phyloP scores from a whole-genome alignment of 164 flowering plant species.

The Macadamia tetraphylla region DNA sequence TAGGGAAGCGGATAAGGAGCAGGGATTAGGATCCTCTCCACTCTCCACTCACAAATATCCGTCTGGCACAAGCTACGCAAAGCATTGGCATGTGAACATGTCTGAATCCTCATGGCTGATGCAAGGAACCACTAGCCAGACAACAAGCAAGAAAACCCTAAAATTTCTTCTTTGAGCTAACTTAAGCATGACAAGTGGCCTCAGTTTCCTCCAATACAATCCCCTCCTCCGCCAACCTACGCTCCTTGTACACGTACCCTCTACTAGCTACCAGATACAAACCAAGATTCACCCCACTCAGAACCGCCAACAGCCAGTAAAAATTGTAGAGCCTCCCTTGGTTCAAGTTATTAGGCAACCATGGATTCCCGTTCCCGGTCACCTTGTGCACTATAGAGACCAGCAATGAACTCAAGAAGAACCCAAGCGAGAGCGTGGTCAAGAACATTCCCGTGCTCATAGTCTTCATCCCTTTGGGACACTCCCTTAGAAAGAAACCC shows the following conservation, averaged over 20 bases:
- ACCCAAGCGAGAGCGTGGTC: slow-evolving; percentile 71
- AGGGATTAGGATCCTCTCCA: too few relatives aligned
- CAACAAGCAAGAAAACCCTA: too few relatives aligned
- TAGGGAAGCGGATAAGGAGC: too few relatives aligned
- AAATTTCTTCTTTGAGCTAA: too few relatives aligned
- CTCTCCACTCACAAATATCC: too few relatives aligned
- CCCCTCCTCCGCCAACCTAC: neutral
- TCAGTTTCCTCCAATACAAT: neutral
- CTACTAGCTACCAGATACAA: slow-evolving; percentile 35
- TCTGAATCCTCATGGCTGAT: too few relatives aligned
- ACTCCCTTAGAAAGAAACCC: slow-evolving; percentile 75
- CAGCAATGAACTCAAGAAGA: slow-evolving; percentile 59
- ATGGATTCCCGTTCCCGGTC: slow-evolving; percentile 27
- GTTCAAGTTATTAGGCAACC: slow-evolving; percentile 50
- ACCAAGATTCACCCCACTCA: slow-evolving; percentile 39
- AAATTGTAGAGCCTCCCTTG: slow-evolving; percentile 47
- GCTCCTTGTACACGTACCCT: slow-evolving; percentile 28
- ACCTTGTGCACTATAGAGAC: slow-evolving; percentile 53
- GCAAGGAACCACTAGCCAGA: too few relatives aligned
- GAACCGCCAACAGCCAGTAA: slow-evolving; percentile 49
- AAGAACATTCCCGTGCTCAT: slow-evolving; percentile 87
- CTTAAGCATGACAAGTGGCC: neutral
- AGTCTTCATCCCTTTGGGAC: slow-evolving; percentile 87
- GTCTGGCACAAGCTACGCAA: too few relatives aligned
- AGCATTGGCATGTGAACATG: too few relatives aligned